Evolutionary conservation across 2,329 filamentous ascomycete genomes (phyloP).

Genomic region (Polychaeton citri): DNA sequence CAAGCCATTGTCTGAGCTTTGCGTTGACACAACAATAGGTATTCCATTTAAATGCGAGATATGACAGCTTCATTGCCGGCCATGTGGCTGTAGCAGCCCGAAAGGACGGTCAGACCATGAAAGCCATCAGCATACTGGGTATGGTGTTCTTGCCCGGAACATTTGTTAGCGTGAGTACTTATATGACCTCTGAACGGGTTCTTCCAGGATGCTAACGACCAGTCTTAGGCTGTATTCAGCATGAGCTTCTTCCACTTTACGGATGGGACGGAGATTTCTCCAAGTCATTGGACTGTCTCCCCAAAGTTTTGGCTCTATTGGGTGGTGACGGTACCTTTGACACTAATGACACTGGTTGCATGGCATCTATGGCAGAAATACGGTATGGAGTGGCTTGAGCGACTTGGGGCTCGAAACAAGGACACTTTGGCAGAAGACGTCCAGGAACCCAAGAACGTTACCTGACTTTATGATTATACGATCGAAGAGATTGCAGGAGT

Average conservation of each 20-base stretch:
- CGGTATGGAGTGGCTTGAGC: too few relatives aligned
- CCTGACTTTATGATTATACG: too few relatives aligned
- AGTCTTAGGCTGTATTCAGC: slow-evolving; percentile 6
- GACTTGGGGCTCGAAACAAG: too few relatives aligned
- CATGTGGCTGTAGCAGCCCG: slow-evolving; percentile 9
- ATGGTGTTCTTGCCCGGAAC: slow-evolving; percentile 13
- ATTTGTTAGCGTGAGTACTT: slow-evolving; percentile 9
- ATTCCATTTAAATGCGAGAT: slow-evolving; percentile 12
- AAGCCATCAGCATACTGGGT: slow-evolving; percentile 12
- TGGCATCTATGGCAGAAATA: neutral
- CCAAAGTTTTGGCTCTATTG: neutral
- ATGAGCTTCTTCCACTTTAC: slow-evolving; percentile 1
- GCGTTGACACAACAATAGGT: slow-evolving; percentile 4
- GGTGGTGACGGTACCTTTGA: neutral
- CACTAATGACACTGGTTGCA: neutral
- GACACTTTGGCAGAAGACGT: too few relatives aligned
- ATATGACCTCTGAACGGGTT: neutral
- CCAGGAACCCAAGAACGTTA: too few relatives aligned
- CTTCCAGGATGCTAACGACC: neutral
- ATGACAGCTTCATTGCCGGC: slow-evolving; percentile 8
- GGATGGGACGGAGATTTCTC: neutral
- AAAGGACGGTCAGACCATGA: slow-evolving; percentile 10
- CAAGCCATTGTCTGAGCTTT: neutral
- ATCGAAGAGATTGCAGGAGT: too few relatives aligned
- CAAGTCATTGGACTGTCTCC: neutral